These are phyloP conservation scores for Alternaria infectoria DNA, from an alignment of 2,329 filamentous ascomycete genomes.

Conservation along the genomic window DNA sequence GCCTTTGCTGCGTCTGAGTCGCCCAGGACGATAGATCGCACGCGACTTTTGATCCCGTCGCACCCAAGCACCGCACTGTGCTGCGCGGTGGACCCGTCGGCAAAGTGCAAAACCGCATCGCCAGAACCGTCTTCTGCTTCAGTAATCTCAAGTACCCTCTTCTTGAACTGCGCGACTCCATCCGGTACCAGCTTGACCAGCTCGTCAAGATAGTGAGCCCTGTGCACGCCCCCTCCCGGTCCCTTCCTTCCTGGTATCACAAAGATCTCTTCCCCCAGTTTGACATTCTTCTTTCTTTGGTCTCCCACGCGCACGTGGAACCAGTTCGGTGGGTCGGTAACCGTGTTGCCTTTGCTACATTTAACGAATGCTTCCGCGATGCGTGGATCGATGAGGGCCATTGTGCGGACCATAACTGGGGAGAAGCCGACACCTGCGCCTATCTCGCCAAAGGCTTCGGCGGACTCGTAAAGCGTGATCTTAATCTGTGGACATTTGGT, in stretches of 20 bases:
- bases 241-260: conserved; percentile 31
- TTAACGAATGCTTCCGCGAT: conserved; percentile 30
- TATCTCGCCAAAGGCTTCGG: conserved; percentile 61
- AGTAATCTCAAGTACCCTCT: conserved; percentile 39
- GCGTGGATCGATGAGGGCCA: conserved; percentile 50
- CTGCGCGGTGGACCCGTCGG: conserved; percentile 53
- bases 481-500: conserved; percentile 48
- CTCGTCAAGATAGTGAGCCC: conserved; percentile 58
- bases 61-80: conserved; percentile 63
- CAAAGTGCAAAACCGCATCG: conserved; percentile 47
- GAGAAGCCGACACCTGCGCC: conserved; percentile 63
- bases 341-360: conserved; percentile 8
- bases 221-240: conserved; percentile 50
- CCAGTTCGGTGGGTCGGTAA: conserved; percentile 26
- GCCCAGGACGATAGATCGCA: conserved; percentile 61
- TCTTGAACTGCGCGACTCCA: conserved; percentile 50
- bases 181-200: conserved; percentile 56
- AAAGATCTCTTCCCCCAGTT: conserved; percentile 28
- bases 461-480: conserved; percentile 63
- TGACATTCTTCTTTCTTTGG: conserved; percentile 25
- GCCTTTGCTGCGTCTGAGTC: conserved; percentile 50
- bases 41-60: conserved; percentile 68
- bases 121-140: conserved; percentile 30
- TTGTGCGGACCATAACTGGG: conserved; percentile 39
- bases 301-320: conserved; percentile 34